These are phyloP conservation scores for Trebouxia gelatinosa DNA, from an alignment of 163 green algal species.

Conservation along the genomic window DNA sequence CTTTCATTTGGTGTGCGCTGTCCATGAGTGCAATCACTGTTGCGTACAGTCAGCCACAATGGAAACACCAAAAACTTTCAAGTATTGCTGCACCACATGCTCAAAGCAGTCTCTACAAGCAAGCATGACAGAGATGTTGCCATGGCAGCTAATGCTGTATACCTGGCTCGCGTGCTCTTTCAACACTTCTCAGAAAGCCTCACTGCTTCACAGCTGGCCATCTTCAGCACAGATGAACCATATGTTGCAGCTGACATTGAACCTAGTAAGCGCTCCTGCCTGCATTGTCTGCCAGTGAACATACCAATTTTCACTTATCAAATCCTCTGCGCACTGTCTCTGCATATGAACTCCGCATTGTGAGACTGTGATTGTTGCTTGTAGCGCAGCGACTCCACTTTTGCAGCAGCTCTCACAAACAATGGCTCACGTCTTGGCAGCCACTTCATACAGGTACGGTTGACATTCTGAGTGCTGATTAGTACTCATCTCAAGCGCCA, in stretches of 20 bases:
- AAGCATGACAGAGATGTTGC: neutral
- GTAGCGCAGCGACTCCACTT: constrained; percentile 25
- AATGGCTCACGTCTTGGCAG: neutral
- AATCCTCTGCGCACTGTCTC: too few species aligned
- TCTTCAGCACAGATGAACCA: constrained; percentile 36
- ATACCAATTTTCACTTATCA: too few species aligned
- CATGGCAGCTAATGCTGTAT: constrained; percentile 40
- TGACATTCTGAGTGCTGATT: too few species aligned
- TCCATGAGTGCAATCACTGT: constrained; percentile 35
- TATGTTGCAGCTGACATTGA: constrained; percentile 2
- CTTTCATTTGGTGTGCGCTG: constrained; percentile 23
- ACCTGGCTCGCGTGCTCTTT: constrained; percentile 40
- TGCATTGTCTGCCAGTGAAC: constrained; percentile 1
- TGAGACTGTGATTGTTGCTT: neutral
- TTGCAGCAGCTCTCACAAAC: constrained; percentile 10
- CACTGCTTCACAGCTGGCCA: constrained; percentile 42
- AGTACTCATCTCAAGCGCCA: too few species aligned
- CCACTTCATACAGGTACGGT: neutral
- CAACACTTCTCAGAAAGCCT: constrained; percentile 56
- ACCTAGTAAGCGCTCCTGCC: neutral
- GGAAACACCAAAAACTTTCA: constrained; percentile 31
- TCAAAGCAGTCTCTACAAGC: constrained; percentile 27
- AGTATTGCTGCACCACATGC: constrained; percentile 35
- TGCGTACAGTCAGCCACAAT: constrained; percentile 43
- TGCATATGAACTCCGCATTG: neutral